These are phyloP conservation scores for Apiospora marii DNA, from an alignment of 2,329 filamentous ascomycete species.

Conservation along the genomic window DNA sequence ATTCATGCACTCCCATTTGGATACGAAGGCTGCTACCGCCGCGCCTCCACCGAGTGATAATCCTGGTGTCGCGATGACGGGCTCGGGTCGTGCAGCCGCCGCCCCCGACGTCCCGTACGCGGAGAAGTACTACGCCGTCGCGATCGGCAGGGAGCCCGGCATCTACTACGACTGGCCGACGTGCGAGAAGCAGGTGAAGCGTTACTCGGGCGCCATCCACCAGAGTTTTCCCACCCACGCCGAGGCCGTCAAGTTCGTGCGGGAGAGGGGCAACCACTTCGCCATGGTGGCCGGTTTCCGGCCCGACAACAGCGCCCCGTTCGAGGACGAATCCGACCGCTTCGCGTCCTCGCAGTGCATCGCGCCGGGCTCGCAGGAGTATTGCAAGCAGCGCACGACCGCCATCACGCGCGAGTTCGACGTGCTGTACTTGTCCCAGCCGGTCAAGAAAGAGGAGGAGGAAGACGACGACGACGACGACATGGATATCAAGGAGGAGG, in stretches of 20 bases:
- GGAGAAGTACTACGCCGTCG: conserved; percentile 2
- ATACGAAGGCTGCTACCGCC: background rate
- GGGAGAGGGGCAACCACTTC: conserved; percentile 28
- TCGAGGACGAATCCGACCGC: conserved; percentile 39
- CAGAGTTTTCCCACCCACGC: conserved; percentile 24
- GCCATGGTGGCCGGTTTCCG: conserved; percentile 35
- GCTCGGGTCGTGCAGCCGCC: background rate
- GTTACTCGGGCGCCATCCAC: background rate
- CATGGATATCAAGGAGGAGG: background rate
- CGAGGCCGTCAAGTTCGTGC: conserved; percentile 34
- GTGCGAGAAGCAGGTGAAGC: background rate
- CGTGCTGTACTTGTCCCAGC: conserved; percentile 29
- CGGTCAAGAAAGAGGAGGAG: background rate
- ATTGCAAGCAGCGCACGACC: conserved; percentile 30
- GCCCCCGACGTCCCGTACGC: background rate
- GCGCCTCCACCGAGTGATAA: background rate
- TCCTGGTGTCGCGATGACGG: no score
- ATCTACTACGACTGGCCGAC: background rate
- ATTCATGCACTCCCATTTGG: no score
- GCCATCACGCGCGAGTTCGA: conserved; percentile 33
- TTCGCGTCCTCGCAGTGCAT: conserved; percentile 38
- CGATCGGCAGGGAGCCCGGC: background rate
- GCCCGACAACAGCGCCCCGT: conserved; percentile 33
- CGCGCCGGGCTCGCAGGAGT: conserved; percentile 27
- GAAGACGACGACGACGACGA: background rate